phyloP scores from a whole-genome alignment of 345 rosid species.

The Citrus reticulata region DNA sequence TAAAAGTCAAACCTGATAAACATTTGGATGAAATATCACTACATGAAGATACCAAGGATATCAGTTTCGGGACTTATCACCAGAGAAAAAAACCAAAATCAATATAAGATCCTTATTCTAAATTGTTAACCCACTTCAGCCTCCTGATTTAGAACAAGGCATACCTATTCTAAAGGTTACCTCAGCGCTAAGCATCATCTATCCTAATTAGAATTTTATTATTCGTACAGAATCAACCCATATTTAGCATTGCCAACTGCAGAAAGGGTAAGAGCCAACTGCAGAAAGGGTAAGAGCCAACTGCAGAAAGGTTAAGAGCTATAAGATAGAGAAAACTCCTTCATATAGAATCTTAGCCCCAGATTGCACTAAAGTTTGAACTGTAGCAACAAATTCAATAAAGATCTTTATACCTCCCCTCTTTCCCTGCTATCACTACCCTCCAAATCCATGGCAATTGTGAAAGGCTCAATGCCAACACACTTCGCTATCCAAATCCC shows the following conservation, averaged over 20 bases:
- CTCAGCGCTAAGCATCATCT: neutral
- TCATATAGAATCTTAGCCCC: neutral
- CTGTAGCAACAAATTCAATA: neutral
- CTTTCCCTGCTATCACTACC: conserved; percentile 85
- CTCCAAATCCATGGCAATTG: conserved; percentile 77
- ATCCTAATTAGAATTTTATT: neutral
- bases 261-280: neutral
- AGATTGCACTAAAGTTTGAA: neutral
- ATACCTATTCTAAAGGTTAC: neutral
- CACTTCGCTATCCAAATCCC: conserved; percentile 77
- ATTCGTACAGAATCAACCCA: neutral
- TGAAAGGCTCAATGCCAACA: conserved; percentile 67
- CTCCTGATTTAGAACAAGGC: neutral
- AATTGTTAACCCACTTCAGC: neutral
- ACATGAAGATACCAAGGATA: neutral
- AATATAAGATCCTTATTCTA: neutral
- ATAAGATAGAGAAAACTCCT: neutral
- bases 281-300: neutral
- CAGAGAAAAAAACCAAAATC: neutral
- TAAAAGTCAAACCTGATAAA: neutral
- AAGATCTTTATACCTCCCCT: conserved; percentile 55
- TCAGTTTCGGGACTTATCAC: neutral
- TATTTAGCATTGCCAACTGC: neutral
- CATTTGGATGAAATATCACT: neutral
- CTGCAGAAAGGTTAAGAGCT: neutral